Evolutionary conservation across 1,139 yeast species (phyloP).

Genomic region (Blastobotrys petasosporus): DNA sequence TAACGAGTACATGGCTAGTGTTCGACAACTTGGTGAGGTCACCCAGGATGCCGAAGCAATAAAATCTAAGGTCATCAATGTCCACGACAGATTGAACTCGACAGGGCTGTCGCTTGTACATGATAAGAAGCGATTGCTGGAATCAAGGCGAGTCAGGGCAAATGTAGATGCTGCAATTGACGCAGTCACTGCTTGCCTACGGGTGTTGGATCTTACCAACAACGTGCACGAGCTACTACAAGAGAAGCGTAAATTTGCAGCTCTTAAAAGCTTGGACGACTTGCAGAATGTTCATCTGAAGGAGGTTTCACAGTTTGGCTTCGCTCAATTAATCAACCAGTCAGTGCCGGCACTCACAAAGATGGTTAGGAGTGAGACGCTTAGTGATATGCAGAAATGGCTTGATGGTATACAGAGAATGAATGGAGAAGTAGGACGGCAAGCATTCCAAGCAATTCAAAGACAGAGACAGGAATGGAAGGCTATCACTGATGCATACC

Average conservation of each 20-base stretch:
- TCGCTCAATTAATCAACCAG: constrained; percentile 52
- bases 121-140: constrained; percentile 34
- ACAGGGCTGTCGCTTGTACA: constrained; percentile 61
- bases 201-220: constrained; percentile 79
- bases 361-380: constrained; percentile 73
- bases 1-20: constrained; percentile 44
- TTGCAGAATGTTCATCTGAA: constrained; percentile 60
- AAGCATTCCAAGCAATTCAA: constrained; percentile 50
- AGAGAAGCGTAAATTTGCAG: constrained; percentile 73
- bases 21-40: constrained; percentile 53
- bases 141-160: constrained; percentile 25
- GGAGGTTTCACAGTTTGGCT: constrained; percentile 67
- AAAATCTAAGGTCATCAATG: constrained; percentile 46
- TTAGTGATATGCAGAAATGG: constrained; percentile 68
- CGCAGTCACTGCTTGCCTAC: constrained; percentile 52
- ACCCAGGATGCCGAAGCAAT: constrained; percentile 50
- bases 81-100: constrained; percentile 49
- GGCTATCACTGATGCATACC: constrained; percentile 35
- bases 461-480: constrained; percentile 57
- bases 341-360: constrained; percentile 74
- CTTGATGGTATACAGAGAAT: constrained; percentile 59
- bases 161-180: constrained; percentile 35
- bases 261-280: constrained; percentile 76
- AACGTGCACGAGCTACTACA: constrained; percentile 77
- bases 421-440: constrained; percentile 53